Percentiles rank a stretch among this genome's conserved stretches.
phyloP scores from a whole-genome alignment of 352 stramenopile genomes.

The Chrysophaeum taylorii region DNA sequence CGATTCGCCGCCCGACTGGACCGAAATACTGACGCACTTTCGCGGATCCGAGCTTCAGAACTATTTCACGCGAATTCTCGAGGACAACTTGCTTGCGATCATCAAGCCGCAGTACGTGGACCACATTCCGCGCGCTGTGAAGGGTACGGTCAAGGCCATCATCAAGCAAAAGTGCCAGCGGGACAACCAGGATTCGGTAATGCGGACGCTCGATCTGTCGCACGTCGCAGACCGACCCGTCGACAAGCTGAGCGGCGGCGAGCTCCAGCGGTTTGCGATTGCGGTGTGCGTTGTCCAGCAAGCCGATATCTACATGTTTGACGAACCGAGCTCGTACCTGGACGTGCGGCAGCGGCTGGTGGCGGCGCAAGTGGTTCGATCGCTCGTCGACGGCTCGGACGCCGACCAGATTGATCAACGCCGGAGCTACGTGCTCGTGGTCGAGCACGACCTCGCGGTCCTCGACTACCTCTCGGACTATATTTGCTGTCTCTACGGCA shows the following conservation, averaged over 20 bases:
- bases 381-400: conserved; percentile 74
- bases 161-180: conserved; percentile 53
- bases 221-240: conserved; percentile 94
- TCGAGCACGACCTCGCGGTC: conserved; percentile 99
- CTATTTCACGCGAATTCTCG: conserved; percentile 98
- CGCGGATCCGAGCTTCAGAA: conserved; percentile 92
- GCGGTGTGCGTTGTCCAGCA: conserved; percentile 83
- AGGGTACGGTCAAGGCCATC: conserved; percentile 84
- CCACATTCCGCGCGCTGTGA: conserved; percentile 93
- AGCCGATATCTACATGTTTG: conserved; percentile 99
- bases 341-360: conserved; percentile 98
- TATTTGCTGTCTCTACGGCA: conserved; percentile 98
- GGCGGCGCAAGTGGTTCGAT: conserved; percentile 91
- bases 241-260: conserved; percentile 82
- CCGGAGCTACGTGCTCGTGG: conserved; percentile 88
- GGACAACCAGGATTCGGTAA: conserved; percentile 27
- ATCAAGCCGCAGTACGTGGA: conserved; percentile 99
- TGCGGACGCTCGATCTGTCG: conserved; percentile 65
- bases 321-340: conserved; percentile 97
- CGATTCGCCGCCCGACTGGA: conserved; percentile 93
- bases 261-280: conserved; percentile 98
- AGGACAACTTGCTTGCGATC: conserved; percentile 97
- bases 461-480: conserved; percentile 99
- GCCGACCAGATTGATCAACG: no score
- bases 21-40: conserved; percentile 98